Evolutionary conservation across 1,284 basidiomycete species (phyloP), one percentile per base, ranked within the genome.

Genomic region (Apiotrichum veenhuisii): DNA sequence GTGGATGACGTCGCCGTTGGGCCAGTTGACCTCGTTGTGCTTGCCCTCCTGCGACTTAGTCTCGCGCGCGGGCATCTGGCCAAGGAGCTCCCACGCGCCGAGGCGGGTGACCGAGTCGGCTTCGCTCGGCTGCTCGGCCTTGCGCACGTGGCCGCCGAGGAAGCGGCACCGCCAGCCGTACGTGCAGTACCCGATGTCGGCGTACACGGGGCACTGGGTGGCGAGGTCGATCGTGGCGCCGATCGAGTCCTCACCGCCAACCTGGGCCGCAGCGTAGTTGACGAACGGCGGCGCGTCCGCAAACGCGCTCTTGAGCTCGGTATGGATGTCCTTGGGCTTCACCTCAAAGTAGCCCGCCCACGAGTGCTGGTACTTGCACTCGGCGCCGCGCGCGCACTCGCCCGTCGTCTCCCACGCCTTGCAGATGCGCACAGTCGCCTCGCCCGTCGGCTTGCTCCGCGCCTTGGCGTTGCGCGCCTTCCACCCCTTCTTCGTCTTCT

Each of bases 101-200:
- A 58, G 27, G 15, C 57, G 40, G 22, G 50, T 41, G 20, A 54
- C 50, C 20, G 38, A 47, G 26, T 52, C 52, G 15, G 25, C 26
- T 12, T 30, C 60, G 2, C 45, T 56, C 3, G 40, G 12, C 30
- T 30, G 48, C 30, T 57, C 56, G 20, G 56, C 45, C 36, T 55
- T 57, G 47, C 47, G 74, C 8, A 84, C 71, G 68, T 98, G 95
- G 0, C 83, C 86, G 14, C 88, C 87, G 4, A 96, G 82, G 77
- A 89, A 96, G 2, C 95, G 85, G 72, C 95, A 98, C 74, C 91
- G 89, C 78, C 90, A 87, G 5, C 91, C 95, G 62, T 84, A 85
- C 51, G 86, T 85, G 77, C 94, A 98, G 68, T 87, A 83, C 0
- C 94, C 94, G 7, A 82, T 81, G 61, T 85, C 84, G 27, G 81